Percentiles rank a stretch among this genome's conserved stretches.
phyloP scores from a whole-genome alignment of 768 basidiomycete species.

The Harrya chromipes region DNA sequence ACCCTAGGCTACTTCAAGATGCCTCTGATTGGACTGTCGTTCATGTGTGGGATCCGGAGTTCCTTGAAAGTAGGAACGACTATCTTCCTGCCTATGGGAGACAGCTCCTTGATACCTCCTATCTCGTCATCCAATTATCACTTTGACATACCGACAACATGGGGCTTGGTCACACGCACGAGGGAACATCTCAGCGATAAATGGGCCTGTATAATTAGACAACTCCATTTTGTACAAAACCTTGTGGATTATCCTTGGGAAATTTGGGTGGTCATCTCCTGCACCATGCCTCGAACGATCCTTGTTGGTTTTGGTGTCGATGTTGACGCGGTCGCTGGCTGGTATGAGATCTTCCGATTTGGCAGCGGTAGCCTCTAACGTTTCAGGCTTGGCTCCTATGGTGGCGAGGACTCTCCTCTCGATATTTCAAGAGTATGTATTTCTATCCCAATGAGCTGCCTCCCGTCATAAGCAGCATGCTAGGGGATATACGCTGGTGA shows the following conservation, averaged over 20 bases:
- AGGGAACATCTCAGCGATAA: neutral
- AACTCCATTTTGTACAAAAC: no score
- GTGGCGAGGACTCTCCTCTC: conserved; percentile 66
- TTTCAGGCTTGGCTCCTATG: conserved; percentile 66
- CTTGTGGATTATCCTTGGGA: no score
- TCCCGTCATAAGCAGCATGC: neutral
- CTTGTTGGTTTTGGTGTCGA: conserved; percentile 67
- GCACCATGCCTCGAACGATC: conserved; percentile 50
- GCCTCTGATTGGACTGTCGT: neutral
- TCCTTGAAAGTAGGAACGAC: no score
- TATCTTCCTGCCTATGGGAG: no score
- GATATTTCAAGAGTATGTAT: conserved; percentile 58
- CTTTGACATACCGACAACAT: no score
- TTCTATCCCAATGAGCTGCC: neutral
- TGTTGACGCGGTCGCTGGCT: conserved; percentile 75
- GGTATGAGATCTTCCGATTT: conserved; percentile 34
- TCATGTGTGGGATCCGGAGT: no score
- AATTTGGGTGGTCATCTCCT: neutral
- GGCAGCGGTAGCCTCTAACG: neutral
- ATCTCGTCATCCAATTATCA: no score
- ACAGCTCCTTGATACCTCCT: no score
- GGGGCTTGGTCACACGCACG: neutral
- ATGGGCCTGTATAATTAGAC: neutral
- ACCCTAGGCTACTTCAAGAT: no score
- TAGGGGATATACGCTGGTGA: conserved; percentile 74